Evolutionary conservation across 441 rosid species (phyloP).

Genomic region (Populus hybrid): DNA sequence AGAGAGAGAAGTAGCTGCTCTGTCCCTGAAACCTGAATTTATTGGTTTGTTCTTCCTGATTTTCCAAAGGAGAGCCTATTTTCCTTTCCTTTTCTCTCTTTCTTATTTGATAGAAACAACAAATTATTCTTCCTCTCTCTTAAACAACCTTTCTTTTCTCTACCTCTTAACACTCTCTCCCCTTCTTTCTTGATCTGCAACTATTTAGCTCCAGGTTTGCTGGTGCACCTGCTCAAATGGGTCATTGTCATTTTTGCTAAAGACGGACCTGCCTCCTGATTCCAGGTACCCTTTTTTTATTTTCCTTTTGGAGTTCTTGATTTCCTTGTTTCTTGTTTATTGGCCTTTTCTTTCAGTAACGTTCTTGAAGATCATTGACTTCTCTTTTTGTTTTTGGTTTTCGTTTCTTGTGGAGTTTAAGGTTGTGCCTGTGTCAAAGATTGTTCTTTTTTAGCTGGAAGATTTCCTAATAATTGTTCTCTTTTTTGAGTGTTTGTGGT

Average conservation of each 20-base stretch:
- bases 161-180: constrained; percentile 5
- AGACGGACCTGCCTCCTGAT: constrained; percentile 31
- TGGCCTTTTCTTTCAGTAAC: not conserved
- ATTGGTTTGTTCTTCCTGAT: constrained; percentile 19
- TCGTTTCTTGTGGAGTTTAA: constrained; percentile 7
- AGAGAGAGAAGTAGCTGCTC: constrained; percentile 22
- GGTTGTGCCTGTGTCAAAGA: constrained; percentile 12
- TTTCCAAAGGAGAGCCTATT: not conserved
- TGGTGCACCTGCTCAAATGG: constrained; percentile 25
- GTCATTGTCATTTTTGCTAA: constrained; percentile 18
- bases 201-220: constrained; percentile 30
- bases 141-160: not conserved
- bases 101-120: constrained; percentile 15
- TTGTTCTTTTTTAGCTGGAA: constrained; percentile 26
- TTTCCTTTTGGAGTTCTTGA: constrained; percentile 4
- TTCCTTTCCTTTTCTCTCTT: constrained; percentile 9
- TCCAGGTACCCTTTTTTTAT: constrained; percentile 32
- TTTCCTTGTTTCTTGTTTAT: not conserved
- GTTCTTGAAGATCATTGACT: constrained; percentile 9
- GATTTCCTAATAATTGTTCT: constrained; percentile 6
- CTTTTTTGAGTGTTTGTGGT: constrained; percentile 13
- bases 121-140: not conserved
- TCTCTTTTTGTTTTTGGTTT: constrained; percentile 15
- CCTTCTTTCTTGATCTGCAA: constrained; percentile 44
- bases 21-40: constrained; percentile 7